Evolutionary conservation across 768 basidiomycete genomes (phyloP), one percentile per base, ranked within the genome.

Genomic region (Calocera viscosa): DNA sequence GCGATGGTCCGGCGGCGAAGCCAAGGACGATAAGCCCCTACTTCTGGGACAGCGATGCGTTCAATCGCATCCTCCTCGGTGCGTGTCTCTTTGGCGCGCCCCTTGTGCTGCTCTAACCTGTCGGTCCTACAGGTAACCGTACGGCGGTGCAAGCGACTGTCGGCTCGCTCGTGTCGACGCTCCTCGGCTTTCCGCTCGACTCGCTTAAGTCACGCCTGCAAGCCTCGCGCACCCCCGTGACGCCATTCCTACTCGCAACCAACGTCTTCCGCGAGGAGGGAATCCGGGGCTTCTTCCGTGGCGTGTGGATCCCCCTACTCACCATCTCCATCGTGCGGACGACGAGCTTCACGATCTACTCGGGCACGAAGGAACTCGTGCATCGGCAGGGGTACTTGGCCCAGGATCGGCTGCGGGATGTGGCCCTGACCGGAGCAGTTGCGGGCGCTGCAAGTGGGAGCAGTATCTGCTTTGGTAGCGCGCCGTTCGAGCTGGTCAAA

Each of bases 301-400:
- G 91, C 67, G 73, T 94, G 64, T 91, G 90, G 85, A 90, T 98
- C 71, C 94, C 95, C 60, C 83, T 97, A 66, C 81, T 93, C 77
- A 95, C 94, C 10, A 98, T 98, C 72, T 93, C 94, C 3, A 92
- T 95, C 75, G 94, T 97, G 76, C 91, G 95, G 70, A 91, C 93
- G 33, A 87, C 90, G 34, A 91, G 89, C 63, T 94, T 96, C 78
- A 90, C 89, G 0, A 93, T 95, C 70, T 94, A 94, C 76, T 89
- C 86, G 65, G 79, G 84, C 43, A 91, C 89, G 40, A 94, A 91
- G 77, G 88, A 91, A 71, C 79, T 81, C 69, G 86, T 88, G 72
- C 80, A 82, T 65, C 78, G 82, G 63, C 79, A 85, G 70, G 75
- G 85, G 63, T 81, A 83, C 72, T 79, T 93, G 34, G 80, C 79